phyloP scores from a whole-genome alignment of 116 monocot species.

The Thalassia testudinum region DNA sequence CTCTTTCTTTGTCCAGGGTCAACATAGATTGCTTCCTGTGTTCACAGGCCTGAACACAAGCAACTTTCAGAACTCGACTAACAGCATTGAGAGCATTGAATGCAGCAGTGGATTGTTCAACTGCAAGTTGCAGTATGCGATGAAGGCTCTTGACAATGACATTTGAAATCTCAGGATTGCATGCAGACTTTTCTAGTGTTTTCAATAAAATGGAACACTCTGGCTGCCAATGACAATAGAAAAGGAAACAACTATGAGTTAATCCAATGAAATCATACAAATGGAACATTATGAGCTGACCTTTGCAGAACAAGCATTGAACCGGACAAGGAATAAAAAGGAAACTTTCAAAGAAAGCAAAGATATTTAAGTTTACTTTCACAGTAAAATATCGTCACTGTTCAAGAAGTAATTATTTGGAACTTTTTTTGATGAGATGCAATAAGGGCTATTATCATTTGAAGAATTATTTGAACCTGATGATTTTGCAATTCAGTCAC shows the following conservation, averaged over 20 bases:
- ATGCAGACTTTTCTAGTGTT: slow-evolving; percentile 62
- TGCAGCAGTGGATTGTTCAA: slow-evolving; percentile 44
- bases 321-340: too few relatives aligned
- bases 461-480: too few relatives aligned
- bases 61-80: slow-evolving; percentile 58
- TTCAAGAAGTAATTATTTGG: too few relatives aligned
- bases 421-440: too few relatives aligned
- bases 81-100: slow-evolving; percentile 55
- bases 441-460: too few relatives aligned
- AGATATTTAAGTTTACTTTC: too few relatives aligned
- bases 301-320: too few relatives aligned
- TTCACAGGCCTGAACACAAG: slow-evolving; percentile 65
- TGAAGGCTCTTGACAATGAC: slow-evolving; percentile 60
- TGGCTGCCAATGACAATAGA: slow-evolving; percentile 40
- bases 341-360: too few relatives aligned
- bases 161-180: slow-evolving; percentile 48
- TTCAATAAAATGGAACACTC: slow-evolving; percentile 74
- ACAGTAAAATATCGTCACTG: too few relatives aligned
- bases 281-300: too few relatives aligned
- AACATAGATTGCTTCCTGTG: slow-evolving; percentile 16
- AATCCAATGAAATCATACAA: too few relatives aligned
- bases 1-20: background rate
- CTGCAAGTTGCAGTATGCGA: slow-evolving; percentile 57
- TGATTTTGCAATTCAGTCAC: too few relatives aligned
- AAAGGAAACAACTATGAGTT: slow-evolving; percentile 3